phyloP scores from a whole-genome alignment of 176 grass and related monocot genomes.

The Lolium multiflorum region DNA sequence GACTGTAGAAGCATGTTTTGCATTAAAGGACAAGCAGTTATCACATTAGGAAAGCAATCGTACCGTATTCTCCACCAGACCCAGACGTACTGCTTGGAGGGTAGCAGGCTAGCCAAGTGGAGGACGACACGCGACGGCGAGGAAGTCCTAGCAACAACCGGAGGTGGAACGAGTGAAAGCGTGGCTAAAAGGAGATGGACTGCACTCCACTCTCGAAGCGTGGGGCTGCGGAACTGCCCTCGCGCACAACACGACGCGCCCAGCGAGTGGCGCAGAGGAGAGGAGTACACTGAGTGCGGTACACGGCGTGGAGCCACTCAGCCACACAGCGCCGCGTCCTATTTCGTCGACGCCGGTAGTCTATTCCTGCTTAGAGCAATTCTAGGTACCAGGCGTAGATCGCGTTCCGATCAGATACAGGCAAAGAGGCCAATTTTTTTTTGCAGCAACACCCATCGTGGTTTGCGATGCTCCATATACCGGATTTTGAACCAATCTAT shows the following conservation, averaged over 20 bases:
- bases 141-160: not conserved
- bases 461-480: too few species aligned
- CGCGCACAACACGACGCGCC: slow-evolving; percentile 48
- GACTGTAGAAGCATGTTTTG: not conserved
- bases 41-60: not conserved
- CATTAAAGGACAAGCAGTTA: not conserved
- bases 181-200: not conserved
- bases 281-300: not conserved
- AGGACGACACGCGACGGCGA: slow-evolving; percentile 1
- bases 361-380: not conserved
- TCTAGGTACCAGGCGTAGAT: rapidly evolving
- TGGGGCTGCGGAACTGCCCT: slow-evolving; percentile 52
- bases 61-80: not conserved
- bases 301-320: not conserved
- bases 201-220: not conserved
- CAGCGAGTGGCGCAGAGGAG: not conserved
- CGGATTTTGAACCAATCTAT: too few species aligned
- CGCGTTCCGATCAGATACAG: too few species aligned
- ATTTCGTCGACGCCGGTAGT: not conserved
- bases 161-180: not conserved
- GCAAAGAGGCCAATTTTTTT: too few species aligned
- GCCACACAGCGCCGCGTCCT: not conserved
- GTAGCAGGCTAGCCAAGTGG: slow-evolving; percentile 12
- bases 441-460: too few species aligned
- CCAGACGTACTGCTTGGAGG: not conserved